Base-by-base conservation (phyloP, 2,329 filamentous ascomycete genomes). In the Diaporthe nobilis region DNA sequence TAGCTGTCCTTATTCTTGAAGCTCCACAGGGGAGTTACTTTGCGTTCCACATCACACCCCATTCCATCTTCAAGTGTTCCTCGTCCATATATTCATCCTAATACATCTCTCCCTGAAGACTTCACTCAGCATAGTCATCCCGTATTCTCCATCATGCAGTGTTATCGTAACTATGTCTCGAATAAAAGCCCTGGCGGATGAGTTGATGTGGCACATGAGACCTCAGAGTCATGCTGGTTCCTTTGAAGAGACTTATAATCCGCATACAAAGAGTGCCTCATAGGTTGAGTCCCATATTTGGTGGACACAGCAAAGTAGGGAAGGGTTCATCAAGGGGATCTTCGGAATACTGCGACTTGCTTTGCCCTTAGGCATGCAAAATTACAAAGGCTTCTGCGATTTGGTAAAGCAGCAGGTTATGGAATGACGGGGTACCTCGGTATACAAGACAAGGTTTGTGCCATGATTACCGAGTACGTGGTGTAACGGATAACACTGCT, bases 251-350 rank as follows among this genome's bases (percentile, higher is more conserved):
- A 20, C 5, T 20, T 44, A 15, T 1, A 44, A 17, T 39, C 7
- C 17, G 13, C 10, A 20, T 44, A 44, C 15, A 44, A 12, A 44
- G 42, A 44, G 42, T 17, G 5, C 15, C 10, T 6, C 4, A 4
- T 17, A 7, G 1, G 17, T 1, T 44, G 17, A 8, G 1, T 44
- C 7, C 5, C 42, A 44, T 6, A 6, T 0, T 7, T 44, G 17
- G 42, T 20, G 17, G 17, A 20, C 6, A 44, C 15, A 20, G 42
- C 17, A 44, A 20, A 2, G 15, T 44, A 44, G 42, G 42, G 5
- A 5, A 44, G 42, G 15, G 15, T 2, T 4, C n/a, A 0, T 13
- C 13, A 44, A 44, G 5, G 17, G 15, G 17, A 44, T 6, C 17
- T 0, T 44, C 7, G 17, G 15, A 44, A 44, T 17, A 6, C 13